Base-by-base conservation (phyloP, 805 yeast genomes). In the Helenozyma baotianmanensis region DNA sequence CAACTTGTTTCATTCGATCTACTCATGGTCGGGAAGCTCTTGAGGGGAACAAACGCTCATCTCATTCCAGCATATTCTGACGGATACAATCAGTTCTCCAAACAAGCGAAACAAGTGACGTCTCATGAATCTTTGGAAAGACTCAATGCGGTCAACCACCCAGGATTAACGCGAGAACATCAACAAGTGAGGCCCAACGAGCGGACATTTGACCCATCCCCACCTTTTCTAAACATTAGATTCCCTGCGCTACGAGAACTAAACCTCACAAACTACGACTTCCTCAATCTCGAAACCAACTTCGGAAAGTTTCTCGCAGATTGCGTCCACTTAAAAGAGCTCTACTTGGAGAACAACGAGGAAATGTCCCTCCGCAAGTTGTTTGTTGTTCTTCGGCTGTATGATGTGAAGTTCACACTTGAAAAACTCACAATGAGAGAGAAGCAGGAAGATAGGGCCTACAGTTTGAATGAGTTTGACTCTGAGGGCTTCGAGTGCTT, bases 291-390 rank as follows among this genome's bases (percentile, higher is more conserved):
- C 9, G 50, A 58, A 7, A 56, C 57, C 9, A 27, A 27, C 3
- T 49, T 62, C 14, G 64, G 66, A 3, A 39, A 40, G 3, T 55
- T 62, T 27, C 36, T 62, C n/a, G 23, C 45, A 1, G 42, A 23
- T 2, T 30, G 48, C 7, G 38, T 40, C 1, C 27, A 40, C 9
- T 35, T 62, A n/a, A 45, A 34, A 25, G 39, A 33, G 6, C 14
- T 65, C 2, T 48, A 52, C 17, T 35, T 65, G 16, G 71, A 66
- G 33, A 60, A 64, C 39, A 64, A 64, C 39, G 38, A 37, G 7
- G 50, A 49, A 17, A 47, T 64, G 15, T 33, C 57, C 5, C 32
- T 65, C 14, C 39, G 49, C 10, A 43, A 45, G 18, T 53, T 64
- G 24, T 33, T 63, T n/a, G 50, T 48, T 17, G 39, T 60, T 14